Evolutionary conservation across 805 yeast species (phyloP).

Genomic region (Wickerhamiella sorbophila): DNA sequence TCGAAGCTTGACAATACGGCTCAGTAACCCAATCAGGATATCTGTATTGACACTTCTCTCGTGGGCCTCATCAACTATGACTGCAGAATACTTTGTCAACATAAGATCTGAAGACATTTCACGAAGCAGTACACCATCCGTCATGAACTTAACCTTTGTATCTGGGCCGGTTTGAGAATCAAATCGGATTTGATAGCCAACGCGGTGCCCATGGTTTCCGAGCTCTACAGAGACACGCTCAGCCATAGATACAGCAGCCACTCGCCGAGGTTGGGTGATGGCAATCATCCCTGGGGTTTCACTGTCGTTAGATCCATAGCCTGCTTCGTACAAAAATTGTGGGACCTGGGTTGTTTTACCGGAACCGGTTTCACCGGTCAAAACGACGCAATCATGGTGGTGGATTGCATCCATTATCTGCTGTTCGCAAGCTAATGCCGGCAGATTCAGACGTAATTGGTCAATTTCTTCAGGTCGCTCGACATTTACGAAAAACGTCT

Average conservation of each 20-base stretch:
- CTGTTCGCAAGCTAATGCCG: slow-evolving; percentile 85
- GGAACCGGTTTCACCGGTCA: slow-evolving; percentile 97
- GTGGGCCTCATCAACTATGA: slow-evolving; percentile 94
- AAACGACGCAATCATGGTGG: slow-evolving; percentile 76
- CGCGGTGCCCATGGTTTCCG: slow-evolving; percentile 54
- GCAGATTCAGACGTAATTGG: slow-evolving; percentile 51
- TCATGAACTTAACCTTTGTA: slow-evolving; percentile 78
- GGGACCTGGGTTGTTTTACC: slow-evolving; percentile 99
- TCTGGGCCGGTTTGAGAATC: slow-evolving; percentile 49
- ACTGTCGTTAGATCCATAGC: slow-evolving; percentile 52
- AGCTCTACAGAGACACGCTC: slow-evolving; percentile 72
- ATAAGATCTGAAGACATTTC: slow-evolving; percentile 86
- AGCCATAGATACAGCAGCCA: slow-evolving; percentile 77
- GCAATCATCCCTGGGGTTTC: slow-evolving; percentile 90
- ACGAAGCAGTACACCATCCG: slow-evolving; percentile 87
- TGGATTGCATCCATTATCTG: slow-evolving; percentile 89
- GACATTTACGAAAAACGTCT: slow-evolving; percentile 47
- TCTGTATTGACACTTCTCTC: slow-evolving; percentile 95
- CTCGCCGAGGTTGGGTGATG: slow-evolving; percentile 83
- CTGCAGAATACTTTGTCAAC: slow-evolving; percentile 66
- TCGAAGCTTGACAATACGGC: slow-evolving; percentile 70
- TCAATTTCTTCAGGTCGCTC: slow-evolving; percentile 55
- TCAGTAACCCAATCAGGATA: slow-evolving; percentile 84
- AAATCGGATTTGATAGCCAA: slow-evolving; percentile 78
- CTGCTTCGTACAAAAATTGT: slow-evolving; percentile 85